Percentiles rank a stretch among this genome's conserved stretches.
phyloP scores from a whole-genome alignment of 441 rosid species.

The Jatropha podagrica region DNA sequence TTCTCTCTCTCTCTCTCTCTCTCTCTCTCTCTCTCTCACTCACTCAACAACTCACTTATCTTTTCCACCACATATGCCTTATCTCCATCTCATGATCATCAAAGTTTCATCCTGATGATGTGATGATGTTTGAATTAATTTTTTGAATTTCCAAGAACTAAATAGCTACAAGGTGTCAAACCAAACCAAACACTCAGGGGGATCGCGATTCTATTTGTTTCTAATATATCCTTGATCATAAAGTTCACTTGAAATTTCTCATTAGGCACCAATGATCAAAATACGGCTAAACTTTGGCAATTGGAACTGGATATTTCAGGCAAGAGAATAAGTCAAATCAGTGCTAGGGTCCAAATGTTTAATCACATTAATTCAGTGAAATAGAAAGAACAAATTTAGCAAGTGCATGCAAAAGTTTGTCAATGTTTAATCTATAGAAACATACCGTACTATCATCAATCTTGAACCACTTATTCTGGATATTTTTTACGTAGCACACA shows the following conservation, averaged over 20 bases:
- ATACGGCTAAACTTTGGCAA: neutral
- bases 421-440: conserved; percentile 2
- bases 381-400: neutral
- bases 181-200: neutral
- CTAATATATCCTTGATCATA: neutral
- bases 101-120: neutral
- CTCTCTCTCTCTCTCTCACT: neutral
- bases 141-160: neutral
- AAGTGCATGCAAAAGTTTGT: neutral
- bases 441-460: conserved; percentile 86
- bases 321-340: neutral
- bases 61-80: neutral
- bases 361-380: neutral
- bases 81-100: conserved; percentile 1
- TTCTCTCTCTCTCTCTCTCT: neutral
- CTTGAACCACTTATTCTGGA: conserved; percentile 90
- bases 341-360: neutral
- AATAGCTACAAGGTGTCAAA: neutral
- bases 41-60: neutral
- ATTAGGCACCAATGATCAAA: neutral
- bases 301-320: neutral
- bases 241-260: neutral
- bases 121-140: neutral
- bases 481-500: conserved; percentile 76
- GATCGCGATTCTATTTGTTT: neutral